A percentile compares a stretch with the other conserved stretches of the same genome.
Evolutionary conservation across 78 protist genomes (phyloP).

Genomic region (Planoprotostelium fungivorum): DNA sequence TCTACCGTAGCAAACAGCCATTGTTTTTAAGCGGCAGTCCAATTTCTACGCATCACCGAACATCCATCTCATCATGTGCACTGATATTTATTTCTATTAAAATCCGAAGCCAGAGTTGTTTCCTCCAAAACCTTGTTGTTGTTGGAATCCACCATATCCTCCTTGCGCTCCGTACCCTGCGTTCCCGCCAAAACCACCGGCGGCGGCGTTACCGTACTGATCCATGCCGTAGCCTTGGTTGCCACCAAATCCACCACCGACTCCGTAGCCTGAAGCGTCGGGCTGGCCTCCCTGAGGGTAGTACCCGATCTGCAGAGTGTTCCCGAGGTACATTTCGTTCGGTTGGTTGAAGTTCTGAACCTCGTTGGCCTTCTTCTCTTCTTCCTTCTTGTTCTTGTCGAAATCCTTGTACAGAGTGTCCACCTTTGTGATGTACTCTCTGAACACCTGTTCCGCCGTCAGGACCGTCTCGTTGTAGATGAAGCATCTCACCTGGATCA

Average conservation of each 20-base stretch:
- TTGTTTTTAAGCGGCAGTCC: no score
- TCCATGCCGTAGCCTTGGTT: neutral
- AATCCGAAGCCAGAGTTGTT: neutral
- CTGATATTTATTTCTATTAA: no score
- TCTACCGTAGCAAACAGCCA: no score
- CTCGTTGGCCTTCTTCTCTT: neutral
- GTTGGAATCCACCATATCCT: neutral
- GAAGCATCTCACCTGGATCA: constrained; percentile 83
- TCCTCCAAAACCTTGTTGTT: neutral
- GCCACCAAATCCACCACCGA: neutral
- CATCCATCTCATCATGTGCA: no score
- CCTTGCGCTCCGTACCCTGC: neutral
- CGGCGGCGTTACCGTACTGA: neutral
- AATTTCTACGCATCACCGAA: no score
- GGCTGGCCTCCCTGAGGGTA: neutral
- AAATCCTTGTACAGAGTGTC: neutral
- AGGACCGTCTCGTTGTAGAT: neutral
- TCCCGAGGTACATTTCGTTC: neutral
- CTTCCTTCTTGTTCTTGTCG: neutral
- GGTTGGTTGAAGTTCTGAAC: neutral
- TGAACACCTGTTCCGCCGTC: no score
- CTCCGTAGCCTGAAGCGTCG: neutral
- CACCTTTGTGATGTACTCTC: constrained; percentile 54
- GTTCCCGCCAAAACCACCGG: no score
- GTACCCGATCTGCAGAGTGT: neutral